Evolutionary conservation across 1,284 basidiomycete genomes (phyloP).

Genomic region (Heliocybe sulcata): DNA sequence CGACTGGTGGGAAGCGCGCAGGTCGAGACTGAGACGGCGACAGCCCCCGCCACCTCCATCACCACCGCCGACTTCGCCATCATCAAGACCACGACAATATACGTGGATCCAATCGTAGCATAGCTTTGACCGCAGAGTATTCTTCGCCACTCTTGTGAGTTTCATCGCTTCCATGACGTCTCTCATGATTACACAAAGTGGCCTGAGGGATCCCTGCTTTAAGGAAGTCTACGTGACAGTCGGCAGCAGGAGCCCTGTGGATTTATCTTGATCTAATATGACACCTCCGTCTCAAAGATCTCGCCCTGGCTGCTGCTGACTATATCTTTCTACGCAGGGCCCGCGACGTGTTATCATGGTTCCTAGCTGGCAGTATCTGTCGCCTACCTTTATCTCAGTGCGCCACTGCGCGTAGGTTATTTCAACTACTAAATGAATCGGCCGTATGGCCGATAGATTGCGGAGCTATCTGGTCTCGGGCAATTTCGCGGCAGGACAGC

Average conservation of each 20-base stretch:
- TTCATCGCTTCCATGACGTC: too few species aligned
- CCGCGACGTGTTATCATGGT: background rate
- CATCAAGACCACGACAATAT: slow-evolving; percentile 3
- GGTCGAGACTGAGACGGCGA: slow-evolving; percentile 24
- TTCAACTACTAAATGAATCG: background rate
- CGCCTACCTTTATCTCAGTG: background rate
- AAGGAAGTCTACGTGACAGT: slow-evolving; percentile 15
- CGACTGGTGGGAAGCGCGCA: slow-evolving; percentile 50
- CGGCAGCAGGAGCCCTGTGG: slow-evolving; percentile 44
- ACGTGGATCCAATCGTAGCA: slow-evolving; percentile 6
- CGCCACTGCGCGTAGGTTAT: background rate
- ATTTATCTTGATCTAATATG: slow-evolving; percentile 85
- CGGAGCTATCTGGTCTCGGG: background rate
- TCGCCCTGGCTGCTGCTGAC: background rate
- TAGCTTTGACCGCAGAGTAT: too few species aligned
- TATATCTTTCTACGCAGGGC: background rate
- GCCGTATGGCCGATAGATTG: background rate
- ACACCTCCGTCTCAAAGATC: slow-evolving; percentile 22
- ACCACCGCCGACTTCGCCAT: slow-evolving; percentile 4
- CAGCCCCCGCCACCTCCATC: slow-evolving; percentile 3
- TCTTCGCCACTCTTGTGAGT: too few species aligned
- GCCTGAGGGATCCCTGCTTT: slow-evolving; percentile 55
- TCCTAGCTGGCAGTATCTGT: background rate
- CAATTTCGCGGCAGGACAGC: background rate
- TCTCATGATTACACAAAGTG: slow-evolving; percentile 72